phyloP scores from a whole-genome alignment of 2,329 filamentous ascomycete species.

The Aspergillus fischeri region DNA sequence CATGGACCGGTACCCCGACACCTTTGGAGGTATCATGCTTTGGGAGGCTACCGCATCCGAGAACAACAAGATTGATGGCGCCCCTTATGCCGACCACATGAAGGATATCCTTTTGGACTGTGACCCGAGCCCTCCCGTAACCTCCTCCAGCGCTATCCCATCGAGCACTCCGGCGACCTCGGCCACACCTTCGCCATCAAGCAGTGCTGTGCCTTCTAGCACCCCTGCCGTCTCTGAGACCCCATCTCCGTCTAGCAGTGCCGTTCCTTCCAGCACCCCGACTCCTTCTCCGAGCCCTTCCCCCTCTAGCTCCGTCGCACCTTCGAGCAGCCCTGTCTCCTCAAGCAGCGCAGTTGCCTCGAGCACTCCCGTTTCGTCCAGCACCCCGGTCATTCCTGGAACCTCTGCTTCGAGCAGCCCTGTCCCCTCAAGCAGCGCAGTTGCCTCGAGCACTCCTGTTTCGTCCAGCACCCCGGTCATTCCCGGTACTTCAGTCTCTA shows the following conservation, averaged over 20 bases:
- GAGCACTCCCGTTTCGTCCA: background rate
- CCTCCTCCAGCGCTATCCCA: constrained; percentile 10
- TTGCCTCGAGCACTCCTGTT: constrained; percentile 7
- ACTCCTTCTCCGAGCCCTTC: background rate
- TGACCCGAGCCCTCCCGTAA: constrained; percentile 22
- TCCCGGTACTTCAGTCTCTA: background rate
- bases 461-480: background rate
- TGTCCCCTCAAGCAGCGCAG: constrained; percentile 1
- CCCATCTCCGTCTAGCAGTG: background rate
- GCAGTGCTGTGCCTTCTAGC: background rate
- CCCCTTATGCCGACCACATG: constrained; percentile 46
- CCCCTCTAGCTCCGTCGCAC: background rate
- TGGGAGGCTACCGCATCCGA: constrained; percentile 53
- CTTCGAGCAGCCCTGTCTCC: constrained; percentile 8
- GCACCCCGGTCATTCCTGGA: background rate
- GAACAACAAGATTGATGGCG: constrained; percentile 43
- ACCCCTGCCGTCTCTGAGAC: background rate
- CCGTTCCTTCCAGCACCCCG: constrained; percentile 8
- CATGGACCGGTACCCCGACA: constrained; percentile 34
- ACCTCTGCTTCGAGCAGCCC: background rate
- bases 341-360: constrained; percentile 6
- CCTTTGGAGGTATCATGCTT: constrained; percentile 58
- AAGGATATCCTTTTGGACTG: constrained; percentile 40
- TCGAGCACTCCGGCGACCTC: constrained; percentile 5
- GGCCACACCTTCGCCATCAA: background rate